These are phyloP conservation scores for Hortiboletus rubellus DNA, from an alignment of 1,284 basidiomycete species.

Conservation along the genomic window DNA sequence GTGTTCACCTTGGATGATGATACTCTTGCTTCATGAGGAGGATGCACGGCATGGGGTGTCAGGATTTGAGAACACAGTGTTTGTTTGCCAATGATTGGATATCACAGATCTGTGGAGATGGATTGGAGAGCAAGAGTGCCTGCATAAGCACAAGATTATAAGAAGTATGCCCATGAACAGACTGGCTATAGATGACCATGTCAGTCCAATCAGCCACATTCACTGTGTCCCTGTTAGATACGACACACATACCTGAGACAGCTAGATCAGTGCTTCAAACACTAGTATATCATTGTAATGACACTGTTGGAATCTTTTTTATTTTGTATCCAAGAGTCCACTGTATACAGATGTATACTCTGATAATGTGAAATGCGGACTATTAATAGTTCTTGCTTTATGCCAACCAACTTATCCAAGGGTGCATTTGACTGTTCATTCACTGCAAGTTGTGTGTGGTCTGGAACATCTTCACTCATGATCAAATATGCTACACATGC, in stretches of 20 bases:
- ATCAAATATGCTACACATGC: too few relatives aligned
- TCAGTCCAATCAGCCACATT: not conserved
- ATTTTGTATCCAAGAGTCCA: too few relatives aligned
- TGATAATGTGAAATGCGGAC: too few relatives aligned
- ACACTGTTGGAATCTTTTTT: too few relatives aligned
- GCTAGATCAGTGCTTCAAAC: constrained; percentile 78
- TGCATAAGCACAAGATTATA: constrained; percentile 31
- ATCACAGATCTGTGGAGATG: constrained; percentile 76
- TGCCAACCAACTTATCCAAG: too few relatives aligned
- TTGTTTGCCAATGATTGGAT: constrained; percentile 72
- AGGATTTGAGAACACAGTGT: constrained; percentile 57
- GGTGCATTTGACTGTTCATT: too few relatives aligned
- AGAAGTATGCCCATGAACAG: constrained; percentile 50
- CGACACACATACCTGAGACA: constrained; percentile 45
- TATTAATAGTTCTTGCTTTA: too few relatives aligned
- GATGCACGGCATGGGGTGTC: constrained; percentile 77
- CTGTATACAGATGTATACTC: too few relatives aligned
- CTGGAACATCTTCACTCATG: too few relatives aligned
- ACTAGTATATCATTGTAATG: too few relatives aligned
- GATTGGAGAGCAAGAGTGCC: constrained; percentile 91
- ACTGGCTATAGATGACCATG: constrained; percentile 52
- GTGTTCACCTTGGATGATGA: constrained; percentile 92
- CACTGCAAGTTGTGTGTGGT: too few relatives aligned
- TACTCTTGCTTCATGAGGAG: constrained; percentile 79
- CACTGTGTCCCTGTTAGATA: too few relatives aligned